phyloP scores from a whole-genome alignment of 2,329 filamentous ascomycete species.

The Pseudogymnoascus sp. region DNA sequence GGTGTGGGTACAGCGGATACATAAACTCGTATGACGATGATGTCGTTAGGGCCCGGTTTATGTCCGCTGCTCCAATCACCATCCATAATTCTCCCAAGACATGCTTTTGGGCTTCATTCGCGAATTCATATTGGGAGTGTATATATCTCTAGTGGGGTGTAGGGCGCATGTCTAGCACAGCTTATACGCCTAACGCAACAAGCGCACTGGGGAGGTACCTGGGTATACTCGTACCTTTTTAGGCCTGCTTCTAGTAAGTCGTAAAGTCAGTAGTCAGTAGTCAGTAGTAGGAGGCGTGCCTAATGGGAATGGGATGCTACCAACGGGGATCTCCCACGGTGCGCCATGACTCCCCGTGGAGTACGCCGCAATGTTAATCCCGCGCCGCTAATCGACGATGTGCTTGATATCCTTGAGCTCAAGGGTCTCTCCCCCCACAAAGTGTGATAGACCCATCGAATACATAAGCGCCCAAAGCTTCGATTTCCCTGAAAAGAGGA shows the following conservation, averaged over 20 bases:
- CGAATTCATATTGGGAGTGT: background rate
- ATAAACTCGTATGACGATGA: background rate
- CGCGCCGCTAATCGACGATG: background rate
- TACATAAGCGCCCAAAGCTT: background rate
- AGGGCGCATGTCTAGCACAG: background rate
- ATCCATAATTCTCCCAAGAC: background rate
- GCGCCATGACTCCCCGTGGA: background rate
- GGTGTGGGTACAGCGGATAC: background rate
- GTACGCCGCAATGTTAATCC: constrained; percentile 2
- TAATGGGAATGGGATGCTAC: background rate
- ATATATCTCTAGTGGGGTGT: background rate
- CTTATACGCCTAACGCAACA: background rate
- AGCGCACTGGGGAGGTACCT: background rate
- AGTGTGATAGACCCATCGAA: background rate
- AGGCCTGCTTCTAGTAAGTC: background rate
- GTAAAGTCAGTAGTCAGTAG: too few relatives aligned
- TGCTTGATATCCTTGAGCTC: background rate
- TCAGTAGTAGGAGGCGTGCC: background rate
- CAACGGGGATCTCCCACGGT: background rate
- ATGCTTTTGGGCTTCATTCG: background rate
- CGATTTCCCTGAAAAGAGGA: background rate
- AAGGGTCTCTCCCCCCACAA: background rate
- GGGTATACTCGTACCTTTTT: background rate
- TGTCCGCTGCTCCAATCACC: background rate
- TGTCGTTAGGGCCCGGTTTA: background rate